A percentile compares a stretch with the other conserved stretches of the same genome.
Evolutionary conservation across 106 monocot species (phyloP).

Genomic region (Alisma plantagoaquatica): DNA sequence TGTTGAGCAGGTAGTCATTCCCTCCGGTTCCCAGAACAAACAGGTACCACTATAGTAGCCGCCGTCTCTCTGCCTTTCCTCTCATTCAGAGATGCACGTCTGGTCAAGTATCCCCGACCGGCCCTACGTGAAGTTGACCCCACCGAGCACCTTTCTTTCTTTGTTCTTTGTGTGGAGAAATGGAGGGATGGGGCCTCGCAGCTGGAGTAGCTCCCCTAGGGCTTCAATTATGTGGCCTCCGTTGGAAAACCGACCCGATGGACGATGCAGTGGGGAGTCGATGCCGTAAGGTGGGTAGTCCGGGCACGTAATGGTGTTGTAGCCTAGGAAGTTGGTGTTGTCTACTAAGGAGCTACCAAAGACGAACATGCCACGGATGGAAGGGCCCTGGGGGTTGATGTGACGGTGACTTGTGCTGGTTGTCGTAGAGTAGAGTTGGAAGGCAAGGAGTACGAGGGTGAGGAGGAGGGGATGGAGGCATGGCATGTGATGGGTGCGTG

Average conservation of each 20-base stretch:
- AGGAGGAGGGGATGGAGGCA: too few species aligned
- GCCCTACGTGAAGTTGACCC: conserved; percentile 60
- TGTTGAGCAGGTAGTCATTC: conserved; percentile 55
- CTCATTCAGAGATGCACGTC: conserved; percentile 16
- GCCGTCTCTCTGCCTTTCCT: neutral
- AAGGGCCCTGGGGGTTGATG: too few species aligned
- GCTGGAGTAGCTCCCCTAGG: conserved; percentile 39
- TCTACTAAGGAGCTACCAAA: conserved; percentile 66
- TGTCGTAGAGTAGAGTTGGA: too few species aligned
- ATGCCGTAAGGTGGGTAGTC: conserved; percentile 51
- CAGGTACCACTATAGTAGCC: too few species aligned
- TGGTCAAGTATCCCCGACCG: conserved; percentile 55
- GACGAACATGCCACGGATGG: conserved; percentile 52
- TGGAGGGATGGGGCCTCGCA: conserved; percentile 33
- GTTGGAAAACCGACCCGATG: conserved; percentile 59
- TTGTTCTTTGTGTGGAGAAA: conserved; percentile 32
- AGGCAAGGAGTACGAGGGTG: too few species aligned
- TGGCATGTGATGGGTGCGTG: too few species aligned
- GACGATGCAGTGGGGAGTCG: conserved; percentile 40
- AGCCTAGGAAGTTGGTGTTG: conserved; percentile 54
- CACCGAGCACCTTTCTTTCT: conserved; percentile 20
- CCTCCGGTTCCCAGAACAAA: conserved; percentile 57
- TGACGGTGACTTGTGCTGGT: too few species aligned
- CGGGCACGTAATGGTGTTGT: conserved; percentile 30
- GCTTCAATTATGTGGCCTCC: conserved; percentile 43